Evolutionary conservation across 2,329 filamentous ascomycete species (phyloP), one percentile per base, ranked within the genome.

Genomic region (Stemphylium beticola): DNA sequence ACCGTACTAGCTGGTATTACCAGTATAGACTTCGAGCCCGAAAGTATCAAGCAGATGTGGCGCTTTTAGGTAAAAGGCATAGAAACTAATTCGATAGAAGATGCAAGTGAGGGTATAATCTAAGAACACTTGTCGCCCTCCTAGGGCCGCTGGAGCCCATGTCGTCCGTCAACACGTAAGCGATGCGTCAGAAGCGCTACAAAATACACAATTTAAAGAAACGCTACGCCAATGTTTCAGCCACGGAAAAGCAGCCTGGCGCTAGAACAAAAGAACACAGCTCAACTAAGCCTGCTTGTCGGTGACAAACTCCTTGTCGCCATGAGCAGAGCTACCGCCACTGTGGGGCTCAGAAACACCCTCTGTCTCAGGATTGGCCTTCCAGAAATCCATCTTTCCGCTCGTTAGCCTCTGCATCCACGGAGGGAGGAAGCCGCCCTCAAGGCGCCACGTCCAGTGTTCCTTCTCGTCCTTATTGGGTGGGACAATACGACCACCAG

Each of bases 301-400:
- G 8, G 59, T 43, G 12, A 66, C 55, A 24, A 59, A 62, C 48
- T 69, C 65, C 57, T 71, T 71, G 33, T 65, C 49, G 31, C 59
- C 57, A 48, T 64, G 55, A 18, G 58, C 62, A 4, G 66, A 70
- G 49, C 66, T 70, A 32, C 59, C 60, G 48, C 66, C 71, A 24
- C 65, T 71, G 51, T 57, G 62, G 41, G 61, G 57, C 37, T 66
- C 68, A n/a, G 41, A 34, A 34, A 73, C 61, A 20, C 70, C 69
- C 22, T 66, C 62, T 36, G 49, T 60, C 55, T 69, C 53, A 11
- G 65, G 61, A n/a, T 70, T 63, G 11, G 61, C 57, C 50, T 57
- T 66, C 89, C 90, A 92, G 71, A 93, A 93, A 64, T 89, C 83
- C 76, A 83, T 88, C 79, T 91, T 89, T 24, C 91, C 91, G 33